phyloP scores from a whole-genome alignment of 441 rosid species.

The Erysimum pusillum region DNA sequence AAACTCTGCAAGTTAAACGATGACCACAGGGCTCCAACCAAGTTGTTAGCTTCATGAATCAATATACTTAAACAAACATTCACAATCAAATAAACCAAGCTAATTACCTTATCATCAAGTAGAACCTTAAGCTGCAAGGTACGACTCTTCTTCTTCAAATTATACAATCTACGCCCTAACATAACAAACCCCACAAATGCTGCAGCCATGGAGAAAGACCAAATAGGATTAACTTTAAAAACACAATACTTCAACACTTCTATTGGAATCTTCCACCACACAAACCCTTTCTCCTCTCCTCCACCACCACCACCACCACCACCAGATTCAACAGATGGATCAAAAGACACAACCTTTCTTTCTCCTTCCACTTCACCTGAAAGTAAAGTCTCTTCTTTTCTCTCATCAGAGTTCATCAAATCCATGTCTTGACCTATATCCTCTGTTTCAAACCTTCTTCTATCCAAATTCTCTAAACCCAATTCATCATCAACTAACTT shows the following conservation, averaged over 20 bases:
- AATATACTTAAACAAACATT: neutral
- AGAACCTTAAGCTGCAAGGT: constrained; percentile 81
- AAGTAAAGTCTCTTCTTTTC: constrained; percentile 28
- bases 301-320: constrained; percentile 53
- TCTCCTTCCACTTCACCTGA: constrained; percentile 29
- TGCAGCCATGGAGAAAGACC: constrained; percentile 92
- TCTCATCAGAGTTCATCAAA: constrained; percentile 44
- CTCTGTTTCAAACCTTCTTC: neutral
- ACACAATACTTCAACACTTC: constrained; percentile 78
- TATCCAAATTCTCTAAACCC: constrained; percentile 34
- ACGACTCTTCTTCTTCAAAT: constrained; percentile 75
- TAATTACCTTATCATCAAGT: constrained; percentile 84
- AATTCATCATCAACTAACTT: constrained; percentile 50
- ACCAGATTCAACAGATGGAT: constrained; percentile 37
- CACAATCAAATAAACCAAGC: constrained; percentile 33
- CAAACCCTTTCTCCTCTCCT: constrained; percentile 49
- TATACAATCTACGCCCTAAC: constrained; percentile 78
- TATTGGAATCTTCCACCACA: constrained; percentile 87
- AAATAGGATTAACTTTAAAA: constrained; percentile 77
- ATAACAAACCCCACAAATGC: constrained; percentile 84
- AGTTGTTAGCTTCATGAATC: no score
- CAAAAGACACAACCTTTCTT: constrained; percentile 42
- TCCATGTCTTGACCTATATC: constrained; percentile 44
- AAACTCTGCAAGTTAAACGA: neutral
- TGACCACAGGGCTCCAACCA: neutral